Percentiles rank a stretch among this genome's conserved stretches.
Evolutionary conservation across 352 stramenopile species (phyloP).

Genomic region (Phytophthora kernoviae): DNA sequence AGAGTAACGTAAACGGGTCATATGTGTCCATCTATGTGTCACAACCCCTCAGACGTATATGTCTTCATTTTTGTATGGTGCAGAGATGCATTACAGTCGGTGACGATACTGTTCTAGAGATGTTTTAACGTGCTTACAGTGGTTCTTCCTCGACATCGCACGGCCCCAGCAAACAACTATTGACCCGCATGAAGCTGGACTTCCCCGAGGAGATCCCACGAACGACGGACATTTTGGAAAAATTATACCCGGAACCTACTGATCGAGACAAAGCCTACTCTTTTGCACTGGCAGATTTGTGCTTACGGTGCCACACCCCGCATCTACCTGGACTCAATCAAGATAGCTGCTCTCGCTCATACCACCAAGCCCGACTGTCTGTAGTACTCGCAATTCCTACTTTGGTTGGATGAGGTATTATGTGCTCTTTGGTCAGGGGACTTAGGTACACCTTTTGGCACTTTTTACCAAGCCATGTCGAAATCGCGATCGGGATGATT

Average conservation of each 20-base stretch:
- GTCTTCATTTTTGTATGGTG: too few relatives aligned
- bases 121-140: slow-evolving; percentile 1
- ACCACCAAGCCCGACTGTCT: background rate
- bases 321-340: slow-evolving; percentile 7
- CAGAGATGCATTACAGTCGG: too few relatives aligned
- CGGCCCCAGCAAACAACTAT: background rate
- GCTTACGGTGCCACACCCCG: background rate
- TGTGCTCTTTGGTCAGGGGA: background rate
- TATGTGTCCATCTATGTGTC: too few relatives aligned
- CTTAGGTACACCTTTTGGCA: slow-evolving; percentile 5
- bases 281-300: slow-evolving; percentile 2
- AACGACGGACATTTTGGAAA: background rate
- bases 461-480: slow-evolving; percentile 1
- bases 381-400: slow-evolving; percentile 5
- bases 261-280: background rate
- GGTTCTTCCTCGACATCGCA: background rate
- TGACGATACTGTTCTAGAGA: too few relatives aligned
- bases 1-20: too few relatives aligned
- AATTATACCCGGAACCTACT: background rate
- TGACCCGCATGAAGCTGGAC: background rate
- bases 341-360: background rate
- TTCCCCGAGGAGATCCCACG: background rate
- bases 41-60: too few relatives aligned
- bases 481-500: background rate
- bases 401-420: slow-evolving; percentile 9